Evolutionary conservation across 2,329 filamentous ascomycete genomes (phyloP).

Genomic region (Metarhizium brunneum): DNA sequence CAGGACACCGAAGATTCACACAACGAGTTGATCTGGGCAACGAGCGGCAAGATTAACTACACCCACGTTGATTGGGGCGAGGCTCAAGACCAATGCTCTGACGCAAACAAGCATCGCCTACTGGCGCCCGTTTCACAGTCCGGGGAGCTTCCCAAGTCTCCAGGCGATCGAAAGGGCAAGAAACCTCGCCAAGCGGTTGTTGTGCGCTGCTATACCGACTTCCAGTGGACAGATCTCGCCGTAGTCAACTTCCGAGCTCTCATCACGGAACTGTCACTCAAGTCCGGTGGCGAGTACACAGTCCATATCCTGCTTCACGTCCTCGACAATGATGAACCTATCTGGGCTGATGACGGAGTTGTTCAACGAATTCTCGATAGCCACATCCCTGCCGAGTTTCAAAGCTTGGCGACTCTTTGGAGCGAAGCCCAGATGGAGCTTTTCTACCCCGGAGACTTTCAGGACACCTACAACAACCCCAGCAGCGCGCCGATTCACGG

Average conservation of each 20-base stretch:
- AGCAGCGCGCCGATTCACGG: slow-evolving; percentile 53
- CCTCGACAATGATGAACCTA: slow-evolving; percentile 66
- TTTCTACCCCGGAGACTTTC: slow-evolving; percentile 64
- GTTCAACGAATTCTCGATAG: slow-evolving; percentile 62
- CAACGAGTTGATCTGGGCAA: slow-evolving; percentile 48
- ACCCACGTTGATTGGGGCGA: slow-evolving; percentile 43
- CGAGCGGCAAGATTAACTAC: slow-evolving; percentile 48
- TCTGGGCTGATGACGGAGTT: slow-evolving; percentile 70
- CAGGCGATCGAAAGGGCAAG: slow-evolving; percentile 19
- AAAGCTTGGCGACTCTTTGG: slow-evolving; percentile 73
- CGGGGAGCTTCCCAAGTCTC: slow-evolving; percentile 20
- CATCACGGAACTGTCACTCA: slow-evolving; percentile 67
- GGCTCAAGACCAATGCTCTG: slow-evolving; percentile 43
- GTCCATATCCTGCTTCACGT: slow-evolving; percentile 82
- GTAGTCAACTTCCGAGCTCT: slow-evolving; percentile 75
- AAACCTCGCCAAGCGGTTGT: slow-evolving; percentile 62
- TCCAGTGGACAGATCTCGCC: slow-evolving; percentile 67
- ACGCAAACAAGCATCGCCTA: slow-evolving; percentile 56
- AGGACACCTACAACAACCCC: slow-evolving; percentile 54
- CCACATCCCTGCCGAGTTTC: slow-evolving; percentile 64
- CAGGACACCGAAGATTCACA: slow-evolving; percentile 64
- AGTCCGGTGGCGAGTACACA: slow-evolving; percentile 72
- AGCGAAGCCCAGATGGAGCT: slow-evolving; percentile 76
- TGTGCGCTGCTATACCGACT: slow-evolving; percentile 72
- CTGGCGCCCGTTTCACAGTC: slow-evolving; percentile 28